A percentile compares a stretch with the other conserved stretches of the same genome.
Conservation (phyloP, 345 rosid species). For the Gossypium bickii region DNA sequence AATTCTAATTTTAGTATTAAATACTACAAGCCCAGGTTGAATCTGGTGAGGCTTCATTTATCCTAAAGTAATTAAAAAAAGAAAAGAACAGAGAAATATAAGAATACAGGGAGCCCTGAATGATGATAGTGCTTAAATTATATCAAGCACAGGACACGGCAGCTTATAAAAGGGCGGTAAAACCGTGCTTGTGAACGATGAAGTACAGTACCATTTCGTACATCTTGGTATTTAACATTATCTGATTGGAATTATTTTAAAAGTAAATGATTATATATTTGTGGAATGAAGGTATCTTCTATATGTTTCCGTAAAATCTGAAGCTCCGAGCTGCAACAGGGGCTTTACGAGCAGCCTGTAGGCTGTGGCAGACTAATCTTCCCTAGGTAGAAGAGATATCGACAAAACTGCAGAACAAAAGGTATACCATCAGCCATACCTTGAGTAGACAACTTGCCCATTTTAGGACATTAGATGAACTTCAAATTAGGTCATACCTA, state of each 20-base stretch:
- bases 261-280: too few relatives aligned
- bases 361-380: slow-evolving; percentile 2
- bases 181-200: not conserved
- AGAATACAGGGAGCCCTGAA: too few relatives aligned
- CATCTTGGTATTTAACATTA: not conserved
- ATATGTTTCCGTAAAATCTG: not conserved
- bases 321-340: not conserved
- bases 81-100: too few relatives aligned
- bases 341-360: not conserved
- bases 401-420: not conserved
- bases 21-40: not conserved
- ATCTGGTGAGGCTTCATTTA: not conserved
- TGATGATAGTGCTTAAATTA: not conserved
- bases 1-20: not conserved
- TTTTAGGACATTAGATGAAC: not conserved
- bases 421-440: not conserved
- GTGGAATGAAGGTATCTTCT: too few relatives aligned
- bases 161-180: not conserved
- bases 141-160: not conserved
- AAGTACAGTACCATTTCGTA: not conserved
- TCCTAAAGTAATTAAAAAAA: not conserved
- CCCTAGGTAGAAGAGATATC: not conserved
- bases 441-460: not conserved
- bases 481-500: not conserved
- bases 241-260: not conserved